Evolutionary conservation across 2,329 filamentous ascomycete genomes (phyloP).

Genomic region (Microascus cirrosus): DNA sequence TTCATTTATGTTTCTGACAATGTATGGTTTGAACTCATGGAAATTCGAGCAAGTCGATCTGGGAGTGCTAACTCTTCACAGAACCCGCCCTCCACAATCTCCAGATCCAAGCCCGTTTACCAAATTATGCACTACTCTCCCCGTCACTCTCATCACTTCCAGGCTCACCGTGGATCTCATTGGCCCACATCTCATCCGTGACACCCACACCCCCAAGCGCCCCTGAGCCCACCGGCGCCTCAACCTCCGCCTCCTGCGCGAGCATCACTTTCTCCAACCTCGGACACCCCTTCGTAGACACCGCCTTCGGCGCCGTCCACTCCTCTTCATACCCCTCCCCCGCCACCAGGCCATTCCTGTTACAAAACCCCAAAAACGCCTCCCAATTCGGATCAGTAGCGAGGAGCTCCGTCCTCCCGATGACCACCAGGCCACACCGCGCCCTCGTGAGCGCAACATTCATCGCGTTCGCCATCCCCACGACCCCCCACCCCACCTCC

Average conservation of each 20-base stretch:
- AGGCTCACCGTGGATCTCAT: not conserved
- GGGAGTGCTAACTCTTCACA: too few species aligned
- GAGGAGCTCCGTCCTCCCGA: conserved; percentile 93
- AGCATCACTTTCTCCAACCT: conserved; percentile 3
- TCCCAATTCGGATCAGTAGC: conserved; percentile 57
- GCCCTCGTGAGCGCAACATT: conserved; percentile 95
- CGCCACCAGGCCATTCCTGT: not conserved
- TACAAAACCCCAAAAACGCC: conserved; percentile 1
- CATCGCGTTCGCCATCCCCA: conserved; percentile 86
- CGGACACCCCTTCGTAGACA: not conserved
- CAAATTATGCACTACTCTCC: not conserved
- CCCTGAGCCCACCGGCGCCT: not conserved
- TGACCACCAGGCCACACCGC: conserved; percentile 91
- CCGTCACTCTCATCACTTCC: not conserved
- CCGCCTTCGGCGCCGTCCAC: not conserved
- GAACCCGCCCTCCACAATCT: not conserved
- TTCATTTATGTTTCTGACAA: too few species aligned
- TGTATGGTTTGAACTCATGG: too few species aligned
- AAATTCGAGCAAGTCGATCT: too few species aligned
- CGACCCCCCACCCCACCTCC: conserved; percentile 92
- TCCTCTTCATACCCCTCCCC: not conserved
- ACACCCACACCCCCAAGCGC: conserved; percentile 1
- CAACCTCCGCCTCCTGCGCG: conserved; percentile 3
- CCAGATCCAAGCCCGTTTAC: not conserved
- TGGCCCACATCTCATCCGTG: conserved; percentile 1